Conservation (phyloP, 331 rosid species). For the Prunus yedoensis region DNA sequence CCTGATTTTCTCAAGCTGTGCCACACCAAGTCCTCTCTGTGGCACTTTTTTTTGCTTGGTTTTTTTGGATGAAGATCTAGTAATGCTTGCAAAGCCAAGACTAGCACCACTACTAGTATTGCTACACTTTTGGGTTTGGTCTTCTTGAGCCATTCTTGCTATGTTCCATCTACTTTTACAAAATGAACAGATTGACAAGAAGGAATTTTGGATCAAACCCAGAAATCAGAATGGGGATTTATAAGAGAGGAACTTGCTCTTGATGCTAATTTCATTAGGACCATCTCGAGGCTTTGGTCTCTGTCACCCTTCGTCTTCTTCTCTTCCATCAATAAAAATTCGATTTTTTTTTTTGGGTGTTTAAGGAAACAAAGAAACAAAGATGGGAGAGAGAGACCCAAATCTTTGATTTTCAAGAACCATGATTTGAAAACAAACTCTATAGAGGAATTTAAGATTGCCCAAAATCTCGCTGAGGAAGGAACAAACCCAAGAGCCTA, state of each 20-base stretch:
- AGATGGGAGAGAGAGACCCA: slow-evolving; percentile 25
- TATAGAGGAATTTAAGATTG: slow-evolving; percentile 16
- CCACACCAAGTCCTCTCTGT: slow-evolving; percentile 91
- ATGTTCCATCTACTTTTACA: slow-evolving; percentile 35
- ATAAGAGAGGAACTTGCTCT: neutral
- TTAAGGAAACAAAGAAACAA: slow-evolving; percentile 27
- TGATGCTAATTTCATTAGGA: neutral
- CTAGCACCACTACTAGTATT: slow-evolving; percentile 17
- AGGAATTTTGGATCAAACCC: slow-evolving; percentile 20
- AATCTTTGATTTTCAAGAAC: slow-evolving; percentile 22
- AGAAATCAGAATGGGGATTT: neutral
- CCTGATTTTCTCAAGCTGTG: slow-evolving; percentile 81
- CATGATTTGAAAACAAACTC: slow-evolving; percentile 28
- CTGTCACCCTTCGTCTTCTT: neutral
- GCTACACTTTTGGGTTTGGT: slow-evolving; percentile 37
- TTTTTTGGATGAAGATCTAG: slow-evolving; percentile 53
- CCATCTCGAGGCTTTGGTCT: neutral
- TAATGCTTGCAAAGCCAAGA: slow-evolving; percentile 15
- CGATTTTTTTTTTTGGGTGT: neutral
- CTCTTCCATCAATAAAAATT: neutral
- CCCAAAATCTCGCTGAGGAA: slow-evolving; percentile 34
- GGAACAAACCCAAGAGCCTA: slow-evolving; percentile 41
- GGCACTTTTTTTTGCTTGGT: slow-evolving; percentile 65
- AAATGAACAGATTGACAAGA: neutral
- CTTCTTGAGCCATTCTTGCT: slow-evolving; percentile 53